These are phyloP conservation scores for Austroboletus niveus DNA, from an alignment of 1,284 basidiomycete species.

Conservation along the genomic window DNA sequence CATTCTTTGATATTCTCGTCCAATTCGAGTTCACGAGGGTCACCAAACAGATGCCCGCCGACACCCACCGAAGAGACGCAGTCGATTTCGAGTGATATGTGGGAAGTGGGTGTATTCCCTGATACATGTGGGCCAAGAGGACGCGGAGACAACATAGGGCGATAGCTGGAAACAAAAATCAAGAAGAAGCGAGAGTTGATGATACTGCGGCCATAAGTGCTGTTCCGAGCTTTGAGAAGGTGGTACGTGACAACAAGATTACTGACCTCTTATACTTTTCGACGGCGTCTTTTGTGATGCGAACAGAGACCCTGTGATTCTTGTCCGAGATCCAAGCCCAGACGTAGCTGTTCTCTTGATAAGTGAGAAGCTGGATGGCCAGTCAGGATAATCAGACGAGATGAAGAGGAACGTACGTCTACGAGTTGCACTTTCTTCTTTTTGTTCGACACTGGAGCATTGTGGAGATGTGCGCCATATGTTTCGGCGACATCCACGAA, in stretches of 20 bases:
- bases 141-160: conserved; percentile 46
- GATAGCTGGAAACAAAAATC: conserved; percentile 43
- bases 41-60: conserved; percentile 38
- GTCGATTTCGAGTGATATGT: conserved; percentile 49
- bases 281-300: conserved; percentile 40
- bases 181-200: conserved; percentile 34
- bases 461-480: conserved; percentile 43
- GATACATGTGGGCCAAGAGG: conserved; percentile 36
- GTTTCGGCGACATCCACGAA: conserved; percentile 46
- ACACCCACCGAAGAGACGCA: conserved; percentile 40
- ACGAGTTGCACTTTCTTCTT: conserved; percentile 52
- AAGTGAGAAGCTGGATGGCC: conserved; percentile 35
- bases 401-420: conserved; percentile 37
- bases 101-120: conserved; percentile 35
- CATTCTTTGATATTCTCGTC: conserved; percentile 44
- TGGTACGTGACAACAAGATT: background rate
- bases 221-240: conserved; percentile 5
- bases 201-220: conserved; percentile 21
- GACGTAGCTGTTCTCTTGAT: conserved; percentile 36
- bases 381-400: conserved; percentile 10
- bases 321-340: conserved; percentile 49
- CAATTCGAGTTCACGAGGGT: conserved; percentile 43
- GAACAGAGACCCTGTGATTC: conserved; percentile 35
- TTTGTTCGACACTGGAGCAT: conserved; percentile 32
- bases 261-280: conserved; percentile 33